A percentile compares a stretch with the other conserved stretches of the same genome.
Conservation (phyloP, 768 basidiomycete genomes). For the Podaxis sp. region DNA sequence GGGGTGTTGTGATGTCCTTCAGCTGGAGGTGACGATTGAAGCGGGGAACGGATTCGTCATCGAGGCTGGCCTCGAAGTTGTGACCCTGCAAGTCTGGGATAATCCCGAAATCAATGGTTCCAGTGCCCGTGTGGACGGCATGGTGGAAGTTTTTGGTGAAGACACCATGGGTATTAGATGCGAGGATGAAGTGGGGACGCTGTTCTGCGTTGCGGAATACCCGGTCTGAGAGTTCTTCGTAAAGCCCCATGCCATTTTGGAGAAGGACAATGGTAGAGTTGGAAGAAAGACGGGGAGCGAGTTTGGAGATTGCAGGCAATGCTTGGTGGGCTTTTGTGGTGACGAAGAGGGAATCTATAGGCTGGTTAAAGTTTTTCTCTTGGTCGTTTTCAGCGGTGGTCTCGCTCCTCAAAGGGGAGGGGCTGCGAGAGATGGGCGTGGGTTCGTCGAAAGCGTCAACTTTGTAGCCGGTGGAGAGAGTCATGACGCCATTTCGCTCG, state of each 20-base stretch:
- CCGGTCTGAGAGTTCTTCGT: constrained; percentile 67
- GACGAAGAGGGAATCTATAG: constrained; percentile 80
- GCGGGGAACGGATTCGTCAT: constrained; percentile 31
- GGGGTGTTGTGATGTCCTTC: constrained; percentile 48
- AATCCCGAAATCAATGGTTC: constrained; percentile 76
- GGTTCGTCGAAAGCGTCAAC: constrained; percentile 46
- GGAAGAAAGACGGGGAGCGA: constrained; percentile 62
- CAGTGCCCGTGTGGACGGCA: constrained; percentile 70
- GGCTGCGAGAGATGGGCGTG: background rate
- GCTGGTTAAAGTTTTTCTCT: constrained; percentile 11
- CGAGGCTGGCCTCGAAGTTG: constrained; percentile 59
- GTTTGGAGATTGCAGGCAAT: constrained; percentile 49
- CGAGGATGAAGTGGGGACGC: constrained; percentile 85
- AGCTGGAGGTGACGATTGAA: constrained; percentile 46
- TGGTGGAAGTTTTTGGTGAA: constrained; percentile 52
- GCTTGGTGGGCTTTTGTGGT: constrained; percentile 78
- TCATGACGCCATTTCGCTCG: constrained; percentile 47
- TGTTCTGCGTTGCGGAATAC: constrained; percentile 71
- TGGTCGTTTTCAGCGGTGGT: constrained; percentile 8
- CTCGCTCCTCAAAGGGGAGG: background rate
- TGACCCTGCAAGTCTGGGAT: constrained; percentile 65
- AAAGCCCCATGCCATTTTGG: constrained; percentile 93
- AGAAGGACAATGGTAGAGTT: constrained; percentile 87
- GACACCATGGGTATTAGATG: constrained; percentile 80
- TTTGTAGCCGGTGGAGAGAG: constrained; percentile 43